Conservation (phyloP, 2,329 filamentous ascomycete species). For the Ciborinia camelliae region DNA sequence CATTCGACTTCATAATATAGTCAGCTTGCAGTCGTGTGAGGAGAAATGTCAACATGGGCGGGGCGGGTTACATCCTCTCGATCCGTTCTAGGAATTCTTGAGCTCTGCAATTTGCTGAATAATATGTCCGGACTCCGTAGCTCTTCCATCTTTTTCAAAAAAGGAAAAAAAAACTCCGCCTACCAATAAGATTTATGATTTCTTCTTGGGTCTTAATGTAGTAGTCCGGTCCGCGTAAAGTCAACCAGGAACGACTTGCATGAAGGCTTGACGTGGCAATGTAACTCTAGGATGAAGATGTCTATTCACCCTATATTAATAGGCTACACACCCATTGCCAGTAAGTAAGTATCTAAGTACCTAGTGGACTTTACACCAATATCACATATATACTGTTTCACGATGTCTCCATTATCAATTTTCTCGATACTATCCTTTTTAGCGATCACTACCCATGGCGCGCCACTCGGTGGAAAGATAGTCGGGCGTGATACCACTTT, state of each 20-base stretch:
- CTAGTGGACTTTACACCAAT: not conserved
- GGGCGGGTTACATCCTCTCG: not conserved
- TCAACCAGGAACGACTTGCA: not conserved
- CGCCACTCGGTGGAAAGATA: conserved; percentile 2
- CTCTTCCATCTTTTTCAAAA: not conserved
- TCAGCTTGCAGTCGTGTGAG: not conserved
- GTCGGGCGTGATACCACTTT: not conserved
- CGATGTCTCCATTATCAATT: not conserved
- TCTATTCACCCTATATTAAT: not conserved
- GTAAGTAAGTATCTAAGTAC: not conserved
- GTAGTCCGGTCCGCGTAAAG: too few species aligned
- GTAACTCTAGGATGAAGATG: not conserved
- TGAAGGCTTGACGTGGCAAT: not conserved
- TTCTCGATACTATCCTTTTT: not conserved
- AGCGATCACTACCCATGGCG: not conserved
- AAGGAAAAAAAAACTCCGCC: too few species aligned
- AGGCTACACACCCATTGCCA: too few species aligned
- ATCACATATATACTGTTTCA: not conserved
- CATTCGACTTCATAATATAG: not conserved
- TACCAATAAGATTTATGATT: not conserved
- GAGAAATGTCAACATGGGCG: not conserved
- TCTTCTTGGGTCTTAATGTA: not conserved
- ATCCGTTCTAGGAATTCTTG: not conserved
- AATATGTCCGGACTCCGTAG: too few species aligned
- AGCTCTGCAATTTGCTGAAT: not conserved